These are phyloP conservation scores for Suillus placidus DNA, from an alignment of 768 basidiomycete species.

Conservation along the genomic window DNA sequence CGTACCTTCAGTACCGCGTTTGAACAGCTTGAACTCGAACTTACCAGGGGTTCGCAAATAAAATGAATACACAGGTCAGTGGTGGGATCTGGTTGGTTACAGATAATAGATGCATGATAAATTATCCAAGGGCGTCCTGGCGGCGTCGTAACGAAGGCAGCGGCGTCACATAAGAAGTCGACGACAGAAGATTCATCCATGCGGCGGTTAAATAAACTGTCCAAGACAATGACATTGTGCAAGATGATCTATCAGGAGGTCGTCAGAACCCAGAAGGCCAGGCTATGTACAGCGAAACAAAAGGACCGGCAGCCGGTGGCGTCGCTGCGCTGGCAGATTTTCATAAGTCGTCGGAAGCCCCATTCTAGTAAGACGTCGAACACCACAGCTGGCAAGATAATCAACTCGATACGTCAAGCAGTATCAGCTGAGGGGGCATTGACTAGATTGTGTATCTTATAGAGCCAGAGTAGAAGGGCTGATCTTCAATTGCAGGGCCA, in stretches of 20 bases:
- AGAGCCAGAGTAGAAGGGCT: constrained; percentile 89
- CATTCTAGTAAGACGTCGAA: constrained; percentile 79
- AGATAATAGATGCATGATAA: constrained; percentile 44
- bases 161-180: constrained; percentile 93
- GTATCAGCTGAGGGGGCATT: constrained; percentile 4
- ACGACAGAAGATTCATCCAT: constrained; percentile 96
- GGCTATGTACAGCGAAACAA: constrained; percentile 88
- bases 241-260: constrained; percentile 59
- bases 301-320: constrained; percentile 90
- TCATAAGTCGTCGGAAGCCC: constrained; percentile 86
- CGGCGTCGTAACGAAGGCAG: constrained; percentile 92
- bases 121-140: constrained; percentile 91
- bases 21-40: not conserved
- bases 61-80: not conserved
- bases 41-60: not conserved
- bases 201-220: constrained; percentile 88
- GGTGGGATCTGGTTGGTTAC: not conserved
- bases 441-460: constrained; percentile 46
- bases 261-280: constrained; percentile 90
- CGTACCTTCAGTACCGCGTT: not conserved
- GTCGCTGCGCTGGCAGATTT: constrained; percentile 82
- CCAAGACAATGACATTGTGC: constrained; percentile 98
- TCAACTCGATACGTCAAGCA: constrained; percentile 64
- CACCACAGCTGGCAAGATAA: constrained; percentile 59
- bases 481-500: constrained; percentile 72